A percentile compares a stretch with the other conserved stretches of the same genome.
phyloP scores from a whole-genome alignment of 2,329 filamentous ascomycete genomes.

The Aspergillus sp. region DNA sequence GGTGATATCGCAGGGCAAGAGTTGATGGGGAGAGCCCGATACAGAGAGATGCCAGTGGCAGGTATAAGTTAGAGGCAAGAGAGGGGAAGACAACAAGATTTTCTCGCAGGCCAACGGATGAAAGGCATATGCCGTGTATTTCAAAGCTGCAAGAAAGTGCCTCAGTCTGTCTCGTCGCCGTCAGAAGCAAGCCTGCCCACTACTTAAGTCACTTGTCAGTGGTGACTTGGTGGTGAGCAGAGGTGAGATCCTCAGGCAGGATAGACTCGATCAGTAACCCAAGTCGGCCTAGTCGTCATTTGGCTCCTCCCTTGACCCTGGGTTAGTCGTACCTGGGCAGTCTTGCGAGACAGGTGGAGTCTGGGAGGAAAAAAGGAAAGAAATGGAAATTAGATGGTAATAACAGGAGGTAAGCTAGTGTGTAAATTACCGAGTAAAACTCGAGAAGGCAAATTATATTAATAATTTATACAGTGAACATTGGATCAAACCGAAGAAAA shows the following conservation, averaged over 20 bases:
- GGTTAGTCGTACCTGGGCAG: neutral
- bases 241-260: constrained; percentile 6
- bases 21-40: neutral
- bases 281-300: neutral
- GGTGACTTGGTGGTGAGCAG: neutral
- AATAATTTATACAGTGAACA: neutral
- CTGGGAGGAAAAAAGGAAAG: neutral
- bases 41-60: neutral
- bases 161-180: neutral
- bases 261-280: constrained; percentile 4
- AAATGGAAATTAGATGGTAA: neutral
- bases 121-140: constrained; percentile 18
- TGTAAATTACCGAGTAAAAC: constrained; percentile 10
- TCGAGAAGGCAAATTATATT: constrained; percentile 4
- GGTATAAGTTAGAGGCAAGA: constrained; percentile 11
- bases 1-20: constrained; percentile 19
- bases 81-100: neutral
- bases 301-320: constrained; percentile 1
- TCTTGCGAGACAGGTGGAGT: neutral
- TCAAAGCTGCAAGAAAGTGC: constrained; percentile 7
- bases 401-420: neutral
- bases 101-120: neutral
- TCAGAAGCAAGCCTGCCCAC: neutral
- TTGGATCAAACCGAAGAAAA: neutral
- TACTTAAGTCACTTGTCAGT: neutral